Base-by-base conservation (phyloP, 352 stramenopile genomes). In the Sclerospora graminicola region DNA sequence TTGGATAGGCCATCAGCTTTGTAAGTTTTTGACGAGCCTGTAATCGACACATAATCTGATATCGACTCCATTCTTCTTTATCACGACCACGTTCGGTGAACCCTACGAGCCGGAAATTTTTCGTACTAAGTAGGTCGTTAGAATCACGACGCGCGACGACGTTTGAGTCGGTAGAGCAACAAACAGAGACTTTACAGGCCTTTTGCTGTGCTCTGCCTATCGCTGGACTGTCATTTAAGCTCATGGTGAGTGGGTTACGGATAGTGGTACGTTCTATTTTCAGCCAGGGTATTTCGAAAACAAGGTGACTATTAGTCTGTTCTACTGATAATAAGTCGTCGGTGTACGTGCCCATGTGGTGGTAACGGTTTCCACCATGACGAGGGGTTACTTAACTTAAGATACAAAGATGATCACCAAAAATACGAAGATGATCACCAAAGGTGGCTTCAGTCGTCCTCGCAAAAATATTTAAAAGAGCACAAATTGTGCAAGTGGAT, bases 271-370 rank as follows among this genome's bases (percentile, higher is more conserved):
- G 21, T 69, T 89, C 13, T 75, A 88, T 52, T 89, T 94, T 50
- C 74, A 90, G 57, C 83, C 83, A 14, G 63, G 84, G 18, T 68
- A 79, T 32, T 71, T 89, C 41, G 59, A 51, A 6, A 65, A 72
- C 29, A 94, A 81, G 1, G 58, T 94, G 45, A 89, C 75, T 0
- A 59, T 93, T 26, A 91, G 77, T 36, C 79, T 81, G 15, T 86
- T 94, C 56, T 94, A 93, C 64, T 5, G 82, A 93, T 54, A 94
- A 93, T 50, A 93, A 93, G 51, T 81, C 83, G 10, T 92, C 77
- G 26, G 72, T 80, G n/a, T 94, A 93, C 46, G 78, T 94, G 47
- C 83, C 82, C 1, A 81, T 93, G 68, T 90, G 81, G 79, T 94
- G 82, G 82, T 74, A 68, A 1, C 2, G 91, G 23, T 69, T 86